Conservation (phyloP, 805 yeast genomes). For the Ogataea henricii region DNA sequence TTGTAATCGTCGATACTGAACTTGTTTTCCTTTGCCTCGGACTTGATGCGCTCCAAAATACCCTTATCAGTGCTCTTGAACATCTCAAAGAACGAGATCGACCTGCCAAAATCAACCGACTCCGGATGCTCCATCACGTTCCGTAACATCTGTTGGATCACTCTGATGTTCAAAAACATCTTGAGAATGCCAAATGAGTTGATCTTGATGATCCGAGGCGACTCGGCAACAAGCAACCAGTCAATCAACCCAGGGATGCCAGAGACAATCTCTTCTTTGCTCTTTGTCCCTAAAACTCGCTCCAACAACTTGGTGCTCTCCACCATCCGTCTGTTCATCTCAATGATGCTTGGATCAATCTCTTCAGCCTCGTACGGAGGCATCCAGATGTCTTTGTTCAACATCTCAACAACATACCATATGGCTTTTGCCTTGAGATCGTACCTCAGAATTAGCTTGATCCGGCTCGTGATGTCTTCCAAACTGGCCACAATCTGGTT, state of each 20-base stretch:
- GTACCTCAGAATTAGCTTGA: slow-evolving; percentile 53
- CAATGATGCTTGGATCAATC: slow-evolving; percentile 55
- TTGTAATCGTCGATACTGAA: slow-evolving; percentile 48
- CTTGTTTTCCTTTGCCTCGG: slow-evolving; percentile 15
- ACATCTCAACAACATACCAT: slow-evolving; percentile 52
- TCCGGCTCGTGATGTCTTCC: slow-evolving; percentile 38
- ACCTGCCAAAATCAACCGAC: slow-evolving; percentile 52
- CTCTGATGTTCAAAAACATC: slow-evolving; percentile 60
- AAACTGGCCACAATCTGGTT: slow-evolving; percentile 39
- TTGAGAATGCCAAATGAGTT: slow-evolving; percentile 62
- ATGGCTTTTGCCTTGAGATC: slow-evolving; percentile 57
- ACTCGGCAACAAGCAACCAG: slow-evolving; percentile 51
- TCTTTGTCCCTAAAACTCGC: slow-evolving; percentile 30
- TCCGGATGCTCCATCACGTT: slow-evolving; percentile 54
- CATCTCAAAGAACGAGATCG: slow-evolving; percentile 58
- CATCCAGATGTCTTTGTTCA: slow-evolving; percentile 51
- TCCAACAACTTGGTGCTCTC: slow-evolving; percentile 45
- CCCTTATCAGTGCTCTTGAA: slow-evolving; percentile 51
- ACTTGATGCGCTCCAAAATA: slow-evolving; percentile 42
- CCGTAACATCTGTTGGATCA: slow-evolving; percentile 69
- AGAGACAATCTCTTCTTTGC: slow-evolving; percentile 38
- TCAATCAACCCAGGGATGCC: slow-evolving; percentile 58
- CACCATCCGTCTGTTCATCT: slow-evolving; percentile 51
- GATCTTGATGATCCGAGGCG: slow-evolving; percentile 49
- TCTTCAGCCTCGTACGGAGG: slow-evolving; percentile 57